Evolutionary conservation across 148 eudicot species (phyloP), one percentile per base, ranked within the genome.

Genomic region (Chenopodium suecicum): DNA sequence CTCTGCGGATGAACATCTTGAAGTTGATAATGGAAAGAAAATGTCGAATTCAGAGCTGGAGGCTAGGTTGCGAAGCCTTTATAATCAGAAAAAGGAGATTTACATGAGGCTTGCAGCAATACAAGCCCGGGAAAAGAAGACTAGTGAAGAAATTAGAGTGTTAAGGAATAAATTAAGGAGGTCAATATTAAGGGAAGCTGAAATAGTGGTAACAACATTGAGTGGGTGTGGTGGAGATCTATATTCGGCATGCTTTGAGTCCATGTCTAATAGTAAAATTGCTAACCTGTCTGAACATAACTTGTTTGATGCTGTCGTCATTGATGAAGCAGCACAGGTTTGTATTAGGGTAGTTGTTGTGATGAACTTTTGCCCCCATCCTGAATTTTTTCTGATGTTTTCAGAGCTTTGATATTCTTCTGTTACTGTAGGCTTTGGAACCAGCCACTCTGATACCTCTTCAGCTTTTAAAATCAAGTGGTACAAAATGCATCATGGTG

Each of bases 261-360:
- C 95, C 48, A 76, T 87, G 81, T 80, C 90, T 66, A 86, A 84
- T 74, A 85, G 87, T 83, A 94, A 88, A 88, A 89, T 81, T 74
- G 79, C 88, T 83, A 84, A 74, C 85, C 78, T 91, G 71, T 88
- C 89, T 63, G 97, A 97, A 81, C 86, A 86, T 82, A 82, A 89
- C 76, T 81, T 97, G 73, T 97, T 97, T 89, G 99, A 97, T 88
- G 99, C 98, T 80, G 94, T 97, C 64, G 92, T 97, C 68, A 90
- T 97, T 82, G 98, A 97, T 90, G 99, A 97, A 91, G 99, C 99
- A 77, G 99, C 99, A 62, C 99, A 97, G 87, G 99, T 97, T 86
- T 80, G 77, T 27, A 68, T 85, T 34, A 16, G 25, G 66, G 62
- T 50, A 50, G 54, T 47, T 60, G 54, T 76, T 50, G 2, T 78